phyloP scores from a whole-genome alignment of 2,329 filamentous ascomycete genomes.

The Beauveria rudraprayagi region DNA sequence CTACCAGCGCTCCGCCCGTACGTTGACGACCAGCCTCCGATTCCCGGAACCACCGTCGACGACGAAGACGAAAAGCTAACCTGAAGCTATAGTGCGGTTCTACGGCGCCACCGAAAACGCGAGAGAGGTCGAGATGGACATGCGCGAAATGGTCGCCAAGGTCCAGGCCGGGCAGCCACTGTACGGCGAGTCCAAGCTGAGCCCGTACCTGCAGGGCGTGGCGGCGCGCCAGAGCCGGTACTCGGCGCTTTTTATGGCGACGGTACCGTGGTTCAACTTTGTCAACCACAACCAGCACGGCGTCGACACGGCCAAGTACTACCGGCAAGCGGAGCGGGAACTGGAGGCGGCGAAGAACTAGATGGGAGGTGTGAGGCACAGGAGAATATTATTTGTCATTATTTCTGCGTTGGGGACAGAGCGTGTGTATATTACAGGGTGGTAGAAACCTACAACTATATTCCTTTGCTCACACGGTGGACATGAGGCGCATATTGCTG shows the following conservation, averaged over 20 bases:
- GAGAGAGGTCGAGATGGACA: conserved; percentile 89
- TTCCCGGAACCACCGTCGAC: not conserved
- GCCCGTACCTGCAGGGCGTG: conserved; percentile 87
- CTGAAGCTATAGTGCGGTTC: conserved; percentile 63
- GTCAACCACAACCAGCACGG: conserved; percentile 95
- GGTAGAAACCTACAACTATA: not conserved
- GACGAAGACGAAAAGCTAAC: not conserved
- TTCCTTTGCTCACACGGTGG: not conserved
- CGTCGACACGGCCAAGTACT: conserved; percentile 98
- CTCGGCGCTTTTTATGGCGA: conserved; percentile 72
- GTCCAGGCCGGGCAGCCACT: conserved; percentile 87
- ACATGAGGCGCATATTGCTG: not conserved
- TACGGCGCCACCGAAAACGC: conserved; percentile 92
- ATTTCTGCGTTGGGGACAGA: conserved; percentile 1
- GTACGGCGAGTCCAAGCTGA: conserved; percentile 72
- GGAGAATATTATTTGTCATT: not conserved
- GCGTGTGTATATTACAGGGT: conserved; percentile 11
- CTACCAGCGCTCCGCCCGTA: conserved; percentile 79
- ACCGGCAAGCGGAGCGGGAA: conserved; percentile 88
- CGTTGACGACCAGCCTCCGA: conserved; percentile 24
- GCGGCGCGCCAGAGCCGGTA: conserved; percentile 90
- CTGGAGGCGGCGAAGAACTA: conserved; percentile 62
- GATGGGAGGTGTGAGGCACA: not conserved
- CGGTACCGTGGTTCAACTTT: conserved; percentile 96
- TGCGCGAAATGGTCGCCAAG: conserved; percentile 95